Evolutionary conservation across 1,284 basidiomycete genomes (phyloP).

Genomic region (Ustilago shanxiensis): DNA sequence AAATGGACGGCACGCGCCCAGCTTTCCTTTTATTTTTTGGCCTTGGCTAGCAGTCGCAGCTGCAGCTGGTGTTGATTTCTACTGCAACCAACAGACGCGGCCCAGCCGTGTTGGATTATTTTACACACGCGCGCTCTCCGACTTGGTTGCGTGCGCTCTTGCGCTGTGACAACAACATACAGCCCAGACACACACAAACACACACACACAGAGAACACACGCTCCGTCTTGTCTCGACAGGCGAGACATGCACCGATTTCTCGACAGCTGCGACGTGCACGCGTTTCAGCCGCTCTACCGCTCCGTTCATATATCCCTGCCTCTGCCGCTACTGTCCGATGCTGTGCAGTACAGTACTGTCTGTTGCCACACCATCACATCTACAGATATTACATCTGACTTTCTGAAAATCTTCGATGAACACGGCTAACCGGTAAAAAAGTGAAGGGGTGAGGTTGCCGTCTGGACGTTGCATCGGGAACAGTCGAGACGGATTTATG

Average conservation of each 20-base stretch:
- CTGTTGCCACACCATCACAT: too few species aligned
- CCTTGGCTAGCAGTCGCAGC: not conserved
- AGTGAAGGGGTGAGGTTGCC: not conserved
- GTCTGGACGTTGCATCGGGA: not conserved
- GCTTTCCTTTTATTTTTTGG: not conserved
- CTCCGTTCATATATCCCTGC: too few species aligned
- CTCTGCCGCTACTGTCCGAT: too few species aligned
- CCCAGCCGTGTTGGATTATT: constrained; percentile 6
- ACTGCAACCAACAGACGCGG: not conserved
- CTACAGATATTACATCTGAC: too few species aligned
- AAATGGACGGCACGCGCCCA: not conserved
- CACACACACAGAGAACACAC: not conserved
- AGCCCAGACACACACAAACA: not conserved
- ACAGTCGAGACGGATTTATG: not conserved
- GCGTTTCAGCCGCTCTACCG: constrained; percentile 2
- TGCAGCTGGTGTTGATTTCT: constrained; percentile 2
- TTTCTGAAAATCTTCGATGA: not conserved
- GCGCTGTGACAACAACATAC: not conserved
- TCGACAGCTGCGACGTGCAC: not conserved
- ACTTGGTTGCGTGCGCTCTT: not conserved
- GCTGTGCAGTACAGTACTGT: too few species aligned
- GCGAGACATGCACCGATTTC: not conserved
- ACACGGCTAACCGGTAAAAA: too few species aligned
- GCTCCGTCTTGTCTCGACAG: too few species aligned
- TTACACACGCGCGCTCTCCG: not conserved